These are phyloP conservation scores for Clarireedia homoeocarpa DNA, from an alignment of 2,329 filamentous ascomycete species.

Conservation along the genomic window DNA sequence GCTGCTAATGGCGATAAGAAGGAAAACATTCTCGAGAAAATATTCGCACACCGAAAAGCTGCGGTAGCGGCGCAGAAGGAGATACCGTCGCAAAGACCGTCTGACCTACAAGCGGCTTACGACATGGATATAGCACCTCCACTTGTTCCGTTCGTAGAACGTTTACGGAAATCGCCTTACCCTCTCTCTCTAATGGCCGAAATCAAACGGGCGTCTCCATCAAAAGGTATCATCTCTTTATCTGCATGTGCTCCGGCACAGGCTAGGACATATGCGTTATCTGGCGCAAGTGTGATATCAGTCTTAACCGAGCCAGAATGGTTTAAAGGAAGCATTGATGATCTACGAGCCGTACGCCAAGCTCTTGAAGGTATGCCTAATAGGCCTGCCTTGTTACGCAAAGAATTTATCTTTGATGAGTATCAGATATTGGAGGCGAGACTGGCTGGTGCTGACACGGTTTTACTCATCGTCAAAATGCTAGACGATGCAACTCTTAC, in stretches of 20 bases:
- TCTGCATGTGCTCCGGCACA: conserved; percentile 83
- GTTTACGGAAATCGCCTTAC: conserved; percentile 75
- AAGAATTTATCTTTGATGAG: conserved; percentile 96
- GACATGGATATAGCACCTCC: conserved; percentile 79
- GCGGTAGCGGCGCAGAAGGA: conserved; percentile 74
- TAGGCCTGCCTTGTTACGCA: conserved; percentile 82
- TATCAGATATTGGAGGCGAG: conserved; percentile 96
- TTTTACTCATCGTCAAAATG: conserved; percentile 98
- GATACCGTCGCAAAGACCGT: conserved; percentile 74
- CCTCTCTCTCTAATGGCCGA: conserved; percentile 94
- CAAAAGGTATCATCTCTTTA: conserved; percentile 88
- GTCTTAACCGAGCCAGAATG: conserved; percentile 98
- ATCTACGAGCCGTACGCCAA: conserved; percentile 78
- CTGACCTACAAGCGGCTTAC: conserved; percentile 81
- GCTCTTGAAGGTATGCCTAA: conserved; percentile 88
- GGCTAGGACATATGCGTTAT: conserved; percentile 83
- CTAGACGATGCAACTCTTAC: conserved; percentile 67
- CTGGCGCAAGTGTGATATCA: conserved; percentile 93
- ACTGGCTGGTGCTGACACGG: conserved; percentile 86
- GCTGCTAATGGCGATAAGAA: conserved; percentile 44
- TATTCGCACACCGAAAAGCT: conserved; percentile 74
- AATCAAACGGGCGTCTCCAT: conserved; percentile 93
- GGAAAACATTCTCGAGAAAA: conserved; percentile 81
- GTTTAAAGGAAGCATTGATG: conserved; percentile 98
- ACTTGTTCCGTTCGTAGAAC: conserved; percentile 68